phyloP scores from a whole-genome alignment of 306 rosid species.

The Quercus aquifolioides region DNA sequence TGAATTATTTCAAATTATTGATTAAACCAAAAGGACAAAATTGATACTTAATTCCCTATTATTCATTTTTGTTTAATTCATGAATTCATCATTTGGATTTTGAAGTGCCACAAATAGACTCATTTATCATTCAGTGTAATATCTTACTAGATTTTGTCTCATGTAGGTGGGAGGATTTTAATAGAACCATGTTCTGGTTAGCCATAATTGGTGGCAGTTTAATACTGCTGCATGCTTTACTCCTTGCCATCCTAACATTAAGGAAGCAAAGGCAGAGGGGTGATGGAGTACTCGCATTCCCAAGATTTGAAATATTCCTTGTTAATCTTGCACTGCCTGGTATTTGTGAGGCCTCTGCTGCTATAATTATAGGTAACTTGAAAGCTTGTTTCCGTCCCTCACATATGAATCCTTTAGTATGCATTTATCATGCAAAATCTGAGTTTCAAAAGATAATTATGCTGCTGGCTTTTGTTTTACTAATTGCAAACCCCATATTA shows the following conservation, averaged over 20 bases:
- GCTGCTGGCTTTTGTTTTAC: not conserved
- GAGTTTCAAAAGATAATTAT: not conserved
- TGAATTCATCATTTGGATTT: not conserved
- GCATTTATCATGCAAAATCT: not conserved
- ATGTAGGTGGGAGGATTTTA: conserved; percentile 73
- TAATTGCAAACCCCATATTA: too few species aligned
- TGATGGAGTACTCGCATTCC: conserved; percentile 74
- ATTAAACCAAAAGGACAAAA: not conserved
- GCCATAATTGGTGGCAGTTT: conserved; percentile 64
- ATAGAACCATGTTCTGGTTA: conserved; percentile 79
- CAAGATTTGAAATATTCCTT: conserved; percentile 83
- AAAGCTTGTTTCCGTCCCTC: not conserved
- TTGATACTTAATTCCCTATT: not conserved
- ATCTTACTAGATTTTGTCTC: not conserved
- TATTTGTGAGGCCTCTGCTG: conserved; percentile 62
- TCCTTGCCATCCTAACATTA: conserved; percentile 56
- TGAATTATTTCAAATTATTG: too few species aligned
- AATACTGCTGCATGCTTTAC: conserved; percentile 55
- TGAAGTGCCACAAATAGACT: not conserved
- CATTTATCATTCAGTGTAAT: not conserved
- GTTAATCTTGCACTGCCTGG: conserved; percentile 71
- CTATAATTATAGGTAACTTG: conserved; percentile 56
- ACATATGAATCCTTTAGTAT: not conserved
- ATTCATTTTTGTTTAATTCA: not conserved
- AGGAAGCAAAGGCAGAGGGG: conserved; percentile 41